Base-by-base conservation (phyloP, 495 filamentous ascomycete species). In the Diplogelasinospora grovesii region DNA sequence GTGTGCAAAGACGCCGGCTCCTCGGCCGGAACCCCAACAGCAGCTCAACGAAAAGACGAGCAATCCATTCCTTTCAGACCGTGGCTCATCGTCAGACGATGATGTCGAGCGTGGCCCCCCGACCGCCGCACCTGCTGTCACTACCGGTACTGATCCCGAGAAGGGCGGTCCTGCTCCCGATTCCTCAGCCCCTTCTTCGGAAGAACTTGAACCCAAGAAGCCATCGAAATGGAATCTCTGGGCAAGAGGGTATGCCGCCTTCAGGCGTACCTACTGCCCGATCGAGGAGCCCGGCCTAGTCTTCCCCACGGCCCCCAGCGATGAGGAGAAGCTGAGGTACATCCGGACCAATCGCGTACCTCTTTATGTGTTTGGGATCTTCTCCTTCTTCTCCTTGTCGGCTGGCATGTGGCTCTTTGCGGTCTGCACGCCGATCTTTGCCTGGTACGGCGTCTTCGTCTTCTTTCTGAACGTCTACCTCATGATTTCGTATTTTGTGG, bases 321-420 rank as follows among this genome's bases (percentile, higher is more conserved):
- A 60, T 38, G 48, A 54, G 15, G 56, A 60, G 28, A 60, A 60
- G 34, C 41, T 49, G 25, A 44, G 31, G 20, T 60, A 60, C 29
- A 29, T 60, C 33, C 29, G 35, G 15, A 60, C 56, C 16, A 60
- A 60, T 46, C 53, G 56, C 31, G 46, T 60, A 18, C 56, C 56
- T 1, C 45, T 60, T 6, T 60, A 60, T 41, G 39, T 60, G 37
- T 57, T 60, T 15, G 56, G 56, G 15, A 32, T 60, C 33, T 36
- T 60, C 27, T 57, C 53, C 8, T 57, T 60, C 33, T 24, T 60
- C 6, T 50, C 50, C 11, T 51, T 60, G 8, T 60, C 56, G 15
- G 54, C 56, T 1, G 56, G 56, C 43, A 60, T 60, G 56, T 60
- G 56, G 56, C 50, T 60, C 8, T 60, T 60, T 25, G 47, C 51